Conservation (phyloP, 768 basidiomycete genomes). For the Podaxis sp. region DNA sequence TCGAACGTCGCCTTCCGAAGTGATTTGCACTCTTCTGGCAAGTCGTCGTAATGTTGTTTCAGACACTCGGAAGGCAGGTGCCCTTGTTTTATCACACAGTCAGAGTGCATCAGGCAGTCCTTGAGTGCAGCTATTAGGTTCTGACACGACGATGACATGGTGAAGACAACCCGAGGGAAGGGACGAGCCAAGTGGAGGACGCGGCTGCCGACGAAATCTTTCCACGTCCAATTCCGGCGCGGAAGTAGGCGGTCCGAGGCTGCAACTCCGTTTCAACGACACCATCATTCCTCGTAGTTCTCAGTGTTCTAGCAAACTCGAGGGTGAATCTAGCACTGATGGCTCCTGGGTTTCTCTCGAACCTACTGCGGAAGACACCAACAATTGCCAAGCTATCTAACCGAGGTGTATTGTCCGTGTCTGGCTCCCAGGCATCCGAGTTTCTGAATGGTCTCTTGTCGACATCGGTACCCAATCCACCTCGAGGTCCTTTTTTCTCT, state of each 20-base stretch:
- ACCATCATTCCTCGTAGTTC: background rate
- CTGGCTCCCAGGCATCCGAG: constrained; percentile 75
- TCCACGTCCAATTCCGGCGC: background rate
- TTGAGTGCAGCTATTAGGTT: constrained; percentile 76
- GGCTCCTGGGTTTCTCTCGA: constrained; percentile 36
- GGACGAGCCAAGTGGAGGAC: background rate
- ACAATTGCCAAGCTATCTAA: constrained; percentile 61
- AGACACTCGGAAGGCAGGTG: constrained; percentile 85
- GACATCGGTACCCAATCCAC: constrained; percentile 40
- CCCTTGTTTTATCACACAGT: constrained; percentile 82
- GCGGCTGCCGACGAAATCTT: background rate
- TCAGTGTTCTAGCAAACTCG: background rate
- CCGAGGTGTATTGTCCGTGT: constrained; percentile 69
- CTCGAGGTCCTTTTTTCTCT: constrained; percentile 60
- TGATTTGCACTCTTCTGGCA: constrained; percentile 79
- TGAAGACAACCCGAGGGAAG: background rate
- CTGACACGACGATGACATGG: constrained; percentile 81
- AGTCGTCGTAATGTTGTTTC: constrained; percentile 65
- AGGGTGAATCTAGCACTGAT: constrained; percentile 19
- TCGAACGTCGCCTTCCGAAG: constrained; percentile 83
- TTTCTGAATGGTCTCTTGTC: constrained; percentile 82
- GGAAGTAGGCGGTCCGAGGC: background rate
- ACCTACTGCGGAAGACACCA: constrained; percentile 46
- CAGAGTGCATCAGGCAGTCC: constrained; percentile 79
- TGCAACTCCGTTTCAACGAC: background rate